phyloP scores from a whole-genome alignment of 106 monocot species.

The Hemerocallis citrina region DNA sequence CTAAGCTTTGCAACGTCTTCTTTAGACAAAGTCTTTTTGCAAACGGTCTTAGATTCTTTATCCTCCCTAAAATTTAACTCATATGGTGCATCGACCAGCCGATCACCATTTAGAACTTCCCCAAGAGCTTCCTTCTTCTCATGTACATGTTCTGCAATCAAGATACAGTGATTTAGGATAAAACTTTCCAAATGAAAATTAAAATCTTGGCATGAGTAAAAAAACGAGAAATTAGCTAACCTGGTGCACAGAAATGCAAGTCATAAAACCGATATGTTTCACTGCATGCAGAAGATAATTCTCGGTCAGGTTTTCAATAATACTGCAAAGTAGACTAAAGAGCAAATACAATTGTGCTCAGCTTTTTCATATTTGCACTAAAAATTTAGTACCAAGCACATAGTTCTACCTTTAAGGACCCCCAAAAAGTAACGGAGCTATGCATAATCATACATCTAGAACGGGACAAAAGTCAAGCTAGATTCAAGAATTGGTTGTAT shows the following conservation, averaged over 20 bases:
- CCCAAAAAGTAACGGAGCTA: not conserved
- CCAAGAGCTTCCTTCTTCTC: conserved; percentile 79
- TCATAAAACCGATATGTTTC: conserved; percentile 33
- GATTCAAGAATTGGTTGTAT: not conserved
- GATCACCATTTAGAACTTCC: conserved; percentile 72
- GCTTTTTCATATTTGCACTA: not conserved
- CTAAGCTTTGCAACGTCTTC: conserved; percentile 55
- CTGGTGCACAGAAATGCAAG: conserved; percentile 28
- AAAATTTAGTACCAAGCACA: not conserved
- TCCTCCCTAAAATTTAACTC: conserved; percentile 61
- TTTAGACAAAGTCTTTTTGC: conserved; percentile 49
- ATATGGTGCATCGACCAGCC: conserved; percentile 66
- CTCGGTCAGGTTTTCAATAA: no score
- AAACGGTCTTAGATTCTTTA: conserved; percentile 35
- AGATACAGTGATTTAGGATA: not conserved
- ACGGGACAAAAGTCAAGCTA: not conserved
- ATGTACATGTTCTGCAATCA: conserved; percentile 42
- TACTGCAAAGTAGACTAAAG: not conserved
- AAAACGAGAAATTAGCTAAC: conserved; percentile 3
- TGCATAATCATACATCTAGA: no score
- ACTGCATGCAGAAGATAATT: conserved; percentile 9
- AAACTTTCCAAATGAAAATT: not conserved
- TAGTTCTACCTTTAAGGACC: not conserved
- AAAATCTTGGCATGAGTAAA: not conserved
- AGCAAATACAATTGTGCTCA: not conserved